phyloP scores from a whole-genome alignment of 805 yeast genomes.

The Spathaspora sp. region DNA sequence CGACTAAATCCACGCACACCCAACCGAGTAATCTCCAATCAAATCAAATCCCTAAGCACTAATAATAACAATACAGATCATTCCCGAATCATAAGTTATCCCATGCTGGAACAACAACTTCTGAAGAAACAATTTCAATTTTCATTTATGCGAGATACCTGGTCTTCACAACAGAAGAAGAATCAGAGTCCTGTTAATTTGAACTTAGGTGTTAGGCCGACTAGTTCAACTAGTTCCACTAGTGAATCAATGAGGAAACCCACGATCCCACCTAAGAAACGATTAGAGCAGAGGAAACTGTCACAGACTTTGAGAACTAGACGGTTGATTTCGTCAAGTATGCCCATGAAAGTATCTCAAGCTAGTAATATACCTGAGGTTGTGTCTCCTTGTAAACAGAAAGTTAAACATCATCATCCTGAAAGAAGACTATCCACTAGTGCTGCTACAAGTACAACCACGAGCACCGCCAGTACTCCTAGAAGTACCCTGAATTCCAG shows the following conservation, averaged over 20 bases:
- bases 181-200: background rate
- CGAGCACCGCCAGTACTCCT: too few relatives aligned
- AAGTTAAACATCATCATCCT: background rate
- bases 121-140: slow-evolving; percentile 16
- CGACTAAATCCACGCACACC: slow-evolving; percentile 15
- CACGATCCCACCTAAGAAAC: slow-evolving; percentile 11
- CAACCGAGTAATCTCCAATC: slow-evolving; percentile 9
- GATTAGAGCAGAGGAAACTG: slow-evolving; percentile 14
- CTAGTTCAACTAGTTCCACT: too few relatives aligned
- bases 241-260: background rate
- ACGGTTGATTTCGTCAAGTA: slow-evolving; percentile 8
- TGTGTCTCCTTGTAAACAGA: slow-evolving; percentile 4
- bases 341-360: background rate
- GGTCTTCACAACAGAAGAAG: slow-evolving; percentile 34
- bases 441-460: background rate
- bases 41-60: slow-evolving; percentile 3
- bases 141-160: slow-evolving; percentile 40
- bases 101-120: slow-evolving; percentile 14
- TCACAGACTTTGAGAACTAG: slow-evolving; percentile 11
- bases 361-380: background rate
- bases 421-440: background rate
- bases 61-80: background rate
- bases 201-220: too few relatives aligned
- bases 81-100: slow-evolving; percentile 13
- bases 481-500: too few relatives aligned